A percentile compares a stretch with the other conserved stretches of the same genome.
phyloP scores from a whole-genome alignment of 1,139 yeast genomes.

The Martiniozyma asiatica region DNA sequence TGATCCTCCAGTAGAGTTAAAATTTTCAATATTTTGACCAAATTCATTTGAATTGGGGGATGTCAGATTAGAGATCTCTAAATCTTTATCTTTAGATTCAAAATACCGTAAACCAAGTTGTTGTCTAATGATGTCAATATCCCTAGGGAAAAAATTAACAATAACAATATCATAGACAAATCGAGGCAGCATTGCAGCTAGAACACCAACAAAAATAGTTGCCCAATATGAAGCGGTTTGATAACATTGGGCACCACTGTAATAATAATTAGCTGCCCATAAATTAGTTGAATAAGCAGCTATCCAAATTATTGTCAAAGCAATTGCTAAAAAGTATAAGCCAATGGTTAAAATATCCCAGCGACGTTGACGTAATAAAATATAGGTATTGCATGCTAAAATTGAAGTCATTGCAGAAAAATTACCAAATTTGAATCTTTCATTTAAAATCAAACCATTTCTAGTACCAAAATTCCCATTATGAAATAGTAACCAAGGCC shows the following conservation, averaged over 20 bases:
- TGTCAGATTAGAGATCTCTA: constrained; percentile 18
- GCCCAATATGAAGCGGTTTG: constrained; percentile 45
- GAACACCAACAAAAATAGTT: constrained; percentile 33
- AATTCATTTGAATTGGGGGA: too few relatives aligned
- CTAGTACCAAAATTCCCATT: constrained; percentile 31
- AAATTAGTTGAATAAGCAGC: constrained; percentile 44
- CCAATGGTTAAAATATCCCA: constrained; percentile 51
- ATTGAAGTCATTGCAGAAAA: constrained; percentile 38
- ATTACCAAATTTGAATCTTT: constrained; percentile 47
- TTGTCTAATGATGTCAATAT: constrained; percentile 45
- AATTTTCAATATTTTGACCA: too few relatives aligned
- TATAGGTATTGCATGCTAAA: constrained; percentile 40
- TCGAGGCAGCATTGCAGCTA: constrained; percentile 40
- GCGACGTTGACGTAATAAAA: constrained; percentile 41
- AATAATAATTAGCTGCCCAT: constrained; percentile 34
- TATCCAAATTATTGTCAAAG: constrained; percentile 49
- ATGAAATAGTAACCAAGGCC: constrained; percentile 40
- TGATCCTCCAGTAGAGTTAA: too few relatives aligned
- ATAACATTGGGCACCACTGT: constrained; percentile 42
- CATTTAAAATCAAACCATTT: constrained; percentile 41
- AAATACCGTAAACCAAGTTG: constrained; percentile 33
- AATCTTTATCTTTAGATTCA: constrained; percentile 15
- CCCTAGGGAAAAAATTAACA: constrained; percentile 37
- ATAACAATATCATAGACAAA: constrained; percentile 36
- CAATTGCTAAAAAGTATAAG: constrained; percentile 36